A percentile compares a stretch with the other conserved stretches of the same genome.
Conservation (phyloP, 1,284 basidiomycete genomes). For the Trametes pubescens region DNA sequence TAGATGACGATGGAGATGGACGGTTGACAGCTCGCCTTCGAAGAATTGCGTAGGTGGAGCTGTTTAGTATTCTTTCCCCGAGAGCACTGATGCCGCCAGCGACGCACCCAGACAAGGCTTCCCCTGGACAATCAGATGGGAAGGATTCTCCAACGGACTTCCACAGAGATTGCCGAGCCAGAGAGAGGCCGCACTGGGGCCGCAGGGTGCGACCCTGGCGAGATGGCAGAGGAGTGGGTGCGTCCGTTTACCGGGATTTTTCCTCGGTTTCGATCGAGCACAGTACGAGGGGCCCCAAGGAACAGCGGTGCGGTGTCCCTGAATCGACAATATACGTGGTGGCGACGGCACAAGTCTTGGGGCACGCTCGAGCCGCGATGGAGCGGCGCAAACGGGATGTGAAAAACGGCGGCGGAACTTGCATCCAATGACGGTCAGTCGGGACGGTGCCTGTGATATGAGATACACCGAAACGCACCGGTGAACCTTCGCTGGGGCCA, state of each 20-base stretch:
- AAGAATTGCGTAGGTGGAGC: background rate
- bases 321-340: background rate
- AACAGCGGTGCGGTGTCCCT: conserved; percentile 1
- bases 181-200: conserved; percentile 23
- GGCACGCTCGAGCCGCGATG: background rate
- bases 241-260: conserved; percentile 4
- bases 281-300: background rate
- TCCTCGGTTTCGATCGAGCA: background rate
- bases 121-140: conserved; percentile 25
- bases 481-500: conserved; percentile 13
- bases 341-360: background rate
- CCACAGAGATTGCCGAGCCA: conserved; percentile 30
- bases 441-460: conserved; percentile 18
- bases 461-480: conserved; percentile 21
- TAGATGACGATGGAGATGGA: conserved; percentile 4
- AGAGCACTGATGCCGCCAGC: conserved; percentile 2
- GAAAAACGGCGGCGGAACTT: conserved; percentile 17
- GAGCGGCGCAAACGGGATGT: conserved; percentile 12
- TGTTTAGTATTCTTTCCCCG: background rate
- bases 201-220: conserved; percentile 15
- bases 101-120: conserved; percentile 12
- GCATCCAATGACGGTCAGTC: conserved; percentile 16
- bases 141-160: conserved; percentile 16
- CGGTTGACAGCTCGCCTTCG: background rate
- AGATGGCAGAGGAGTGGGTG: conserved; percentile 3